Evolutionary conservation across 2,329 filamentous ascomycete species (phyloP).

Genomic region (Diaporthe vaccinii): DNA sequence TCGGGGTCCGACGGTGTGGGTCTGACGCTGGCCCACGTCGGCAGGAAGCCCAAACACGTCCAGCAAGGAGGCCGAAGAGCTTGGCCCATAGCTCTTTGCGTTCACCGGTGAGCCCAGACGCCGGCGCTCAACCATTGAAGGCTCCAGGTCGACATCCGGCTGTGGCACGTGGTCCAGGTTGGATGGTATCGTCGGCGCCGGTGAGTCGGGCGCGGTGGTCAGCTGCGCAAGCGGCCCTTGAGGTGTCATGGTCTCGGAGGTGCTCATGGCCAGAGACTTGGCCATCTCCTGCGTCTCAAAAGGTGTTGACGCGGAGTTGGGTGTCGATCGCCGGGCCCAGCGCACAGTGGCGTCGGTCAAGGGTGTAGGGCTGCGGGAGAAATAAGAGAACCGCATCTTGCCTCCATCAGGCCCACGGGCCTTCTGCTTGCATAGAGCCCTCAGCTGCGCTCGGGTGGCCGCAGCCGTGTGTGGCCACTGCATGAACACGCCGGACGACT

Average conservation of each 20-base stretch:
- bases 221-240: slow-evolving; percentile 73
- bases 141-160: slow-evolving; percentile 44
- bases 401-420: slow-evolving; percentile 59
- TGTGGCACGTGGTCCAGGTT: slow-evolving; percentile 40
- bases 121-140: slow-evolving; percentile 50
- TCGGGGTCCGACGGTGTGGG: slow-evolving; percentile 64
- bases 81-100: slow-evolving; percentile 73
- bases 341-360: slow-evolving; percentile 66
- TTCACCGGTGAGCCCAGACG: slow-evolving; percentile 69
- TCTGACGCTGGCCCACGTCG: slow-evolving; percentile 56
- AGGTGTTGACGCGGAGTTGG: slow-evolving; percentile 60
- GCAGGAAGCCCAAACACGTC: slow-evolving; percentile 54
- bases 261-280: slow-evolving; percentile 73
- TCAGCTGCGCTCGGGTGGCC: slow-evolving; percentile 72
- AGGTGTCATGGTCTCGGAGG: slow-evolving; percentile 74
- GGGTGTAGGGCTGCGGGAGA: slow-evolving; percentile 68
- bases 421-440: slow-evolving; percentile 73
- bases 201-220: slow-evolving; percentile 56
- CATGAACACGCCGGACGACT: slow-evolving; percentile 62
- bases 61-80: slow-evolving; percentile 65
- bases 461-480: slow-evolving; percentile 75
- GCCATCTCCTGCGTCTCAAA: slow-evolving; percentile 75
- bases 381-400: slow-evolving; percentile 54
- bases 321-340: slow-evolving; percentile 63
- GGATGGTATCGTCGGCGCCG: slow-evolving; percentile 40